These are phyloP conservation scores for Linnemannia exigua DNA, from an alignment of 192 early-diverging fungal species.

Conservation along the genomic window DNA sequence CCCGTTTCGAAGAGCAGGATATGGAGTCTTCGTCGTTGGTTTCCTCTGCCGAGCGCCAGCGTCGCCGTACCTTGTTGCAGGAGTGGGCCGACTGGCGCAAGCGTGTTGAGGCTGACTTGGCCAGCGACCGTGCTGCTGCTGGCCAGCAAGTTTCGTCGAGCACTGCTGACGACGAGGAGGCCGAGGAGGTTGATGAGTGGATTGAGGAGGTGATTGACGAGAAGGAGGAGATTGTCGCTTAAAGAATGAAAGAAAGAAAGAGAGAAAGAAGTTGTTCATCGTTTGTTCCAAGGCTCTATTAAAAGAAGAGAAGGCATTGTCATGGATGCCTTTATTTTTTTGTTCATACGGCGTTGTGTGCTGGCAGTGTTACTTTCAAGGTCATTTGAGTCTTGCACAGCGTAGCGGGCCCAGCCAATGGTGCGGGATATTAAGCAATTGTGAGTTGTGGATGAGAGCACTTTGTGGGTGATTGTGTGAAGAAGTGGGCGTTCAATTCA, in stretches of 20 bases:
- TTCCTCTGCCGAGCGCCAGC: constrained; percentile 80
- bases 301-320: not conserved
- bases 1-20: constrained; percentile 93
- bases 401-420: not conserved
- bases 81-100: constrained; percentile 91
- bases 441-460: too few relatives aligned
- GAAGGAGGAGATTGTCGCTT: constrained; percentile 80
- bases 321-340: not conserved
- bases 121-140: constrained; percentile 66
- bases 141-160: constrained; percentile 65
- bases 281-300: not conserved
- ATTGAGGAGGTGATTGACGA: constrained; percentile 92
- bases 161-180: constrained; percentile 71
- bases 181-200: constrained; percentile 86
- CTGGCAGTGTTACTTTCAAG: not conserved
- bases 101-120: constrained; percentile 71
- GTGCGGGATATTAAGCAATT: too few relatives aligned
- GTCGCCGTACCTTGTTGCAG: constrained; percentile 79
- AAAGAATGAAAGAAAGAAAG: not conserved
- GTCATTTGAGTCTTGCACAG: not conserved
- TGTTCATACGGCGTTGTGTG: not conserved
- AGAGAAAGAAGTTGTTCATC: not conserved
- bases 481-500: too few relatives aligned
- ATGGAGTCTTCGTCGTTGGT: constrained; percentile 77
- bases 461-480: too few relatives aligned